A percentile compares a stretch with the other conserved stretches of the same genome.
phyloP scores from a whole-genome alignment of 1,139 yeast genomes.

The Saccharomyces hybrid region DNA sequence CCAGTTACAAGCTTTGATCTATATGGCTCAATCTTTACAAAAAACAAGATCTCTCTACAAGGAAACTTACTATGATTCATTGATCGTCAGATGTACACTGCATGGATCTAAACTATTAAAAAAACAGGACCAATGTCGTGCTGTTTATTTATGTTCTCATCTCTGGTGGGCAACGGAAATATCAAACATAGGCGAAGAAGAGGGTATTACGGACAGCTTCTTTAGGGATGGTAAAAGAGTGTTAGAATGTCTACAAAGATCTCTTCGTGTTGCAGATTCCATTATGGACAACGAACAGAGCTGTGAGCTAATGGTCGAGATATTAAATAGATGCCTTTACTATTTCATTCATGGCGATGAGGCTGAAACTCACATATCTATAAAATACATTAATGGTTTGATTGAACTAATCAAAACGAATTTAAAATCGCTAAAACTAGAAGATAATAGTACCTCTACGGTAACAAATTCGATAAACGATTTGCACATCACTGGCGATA shows the following conservation, averaged over 20 bases:
- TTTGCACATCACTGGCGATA: constrained; percentile 1
- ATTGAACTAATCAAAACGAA: constrained; percentile 79
- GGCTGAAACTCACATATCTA: constrained; percentile 60
- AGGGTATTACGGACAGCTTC: constrained; percentile 33
- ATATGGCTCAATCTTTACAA: constrained; percentile 53
- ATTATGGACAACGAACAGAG: constrained; percentile 54
- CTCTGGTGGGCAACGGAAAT: constrained; percentile 87
- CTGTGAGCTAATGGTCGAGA: constrained; percentile 83
- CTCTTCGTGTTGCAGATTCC: constrained; percentile 85
- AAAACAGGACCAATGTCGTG: constrained; percentile 91
- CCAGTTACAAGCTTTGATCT: constrained; percentile 43
- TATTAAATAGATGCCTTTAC: constrained; percentile 75
- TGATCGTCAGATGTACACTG: constrained; percentile 78
- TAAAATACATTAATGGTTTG: constrained; percentile 74
- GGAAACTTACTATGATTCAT: constrained; percentile 48
- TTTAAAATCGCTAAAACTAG: constrained; percentile 46
- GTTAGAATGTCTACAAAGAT: constrained; percentile 62
- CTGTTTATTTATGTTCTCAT: constrained; percentile 83
- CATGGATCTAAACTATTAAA: constrained; percentile 84
- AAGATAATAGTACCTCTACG: constrained; percentile 26
- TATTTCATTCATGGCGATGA: constrained; percentile 79
- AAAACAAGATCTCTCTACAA: constrained; percentile 31
- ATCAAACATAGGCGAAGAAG: constrained; percentile 43
- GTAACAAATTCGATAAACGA: constrained; percentile 6
- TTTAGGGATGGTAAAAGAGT: constrained; percentile 51